Base-by-base conservation (phyloP, 371 early-diverging fungal genomes). In the Saksenaea vasiformis region DNA sequence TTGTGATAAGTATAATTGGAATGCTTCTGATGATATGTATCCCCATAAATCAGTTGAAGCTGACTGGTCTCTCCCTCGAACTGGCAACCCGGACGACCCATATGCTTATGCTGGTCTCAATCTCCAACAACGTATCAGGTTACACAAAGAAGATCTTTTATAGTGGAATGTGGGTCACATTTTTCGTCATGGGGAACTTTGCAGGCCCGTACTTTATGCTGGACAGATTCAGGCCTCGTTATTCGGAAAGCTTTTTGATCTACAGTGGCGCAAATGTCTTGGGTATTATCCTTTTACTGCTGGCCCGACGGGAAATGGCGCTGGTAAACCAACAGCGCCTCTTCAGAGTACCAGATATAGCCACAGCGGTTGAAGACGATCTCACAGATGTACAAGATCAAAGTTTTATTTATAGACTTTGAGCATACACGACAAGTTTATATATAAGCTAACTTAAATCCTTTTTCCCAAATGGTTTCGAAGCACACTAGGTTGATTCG, bases 321-420 rank as follows among this genome's bases (percentile, higher is more conserved):
- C 54, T 39, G 3, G 22, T 37, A 17, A 74, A 71, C 59, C 34
- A 35, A 7, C 44, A 53, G 9, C 56, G 65, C 28, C 27, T 67
- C 7, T 41, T 57, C 26, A 26, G n/a, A 34, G 28, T 11, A 5
- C 54, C 37, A 35, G 31, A 54, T 7, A 55, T 36, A 22, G 35
- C 62, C 1, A 60, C 62, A 10, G 68, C 70, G 51, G 61, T 64
- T 15, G 56, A 71, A 11, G 47, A 72, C 8, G 76, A 76, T 51
- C 56, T 71, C 1, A 77, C 80, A 0, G 80, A 80, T 59, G 28
- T 31, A 24, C 60, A 73, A 65, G 76, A 80, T 47, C 58, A 44
- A 58, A 77, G 69, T 24, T 70, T 70, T 56, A 59, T 77, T 24
- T 80, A 80, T 55, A 69, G 69, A 17, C 69, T 79, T 8, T 79